These are phyloP conservation scores for Schrenkiella parvula DNA, from an alignment of 345 rosid genomes.

Conservation along the genomic window DNA sequence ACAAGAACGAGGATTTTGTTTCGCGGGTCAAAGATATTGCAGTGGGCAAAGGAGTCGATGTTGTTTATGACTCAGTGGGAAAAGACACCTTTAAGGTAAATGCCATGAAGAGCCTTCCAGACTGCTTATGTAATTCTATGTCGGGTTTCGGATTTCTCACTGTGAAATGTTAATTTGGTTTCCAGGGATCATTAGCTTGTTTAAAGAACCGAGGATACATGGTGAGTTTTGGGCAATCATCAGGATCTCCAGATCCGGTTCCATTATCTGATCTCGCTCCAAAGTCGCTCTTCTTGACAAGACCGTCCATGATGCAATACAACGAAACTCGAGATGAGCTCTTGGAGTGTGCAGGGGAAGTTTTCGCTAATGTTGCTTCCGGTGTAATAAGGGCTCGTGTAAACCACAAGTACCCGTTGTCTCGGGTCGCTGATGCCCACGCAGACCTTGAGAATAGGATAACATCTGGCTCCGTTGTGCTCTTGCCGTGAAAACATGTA, in stretches of 20 bases:
- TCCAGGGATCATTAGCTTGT: constrained; percentile 83
- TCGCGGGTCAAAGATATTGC: constrained; percentile 72
- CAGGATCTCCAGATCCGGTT: constrained; percentile 72
- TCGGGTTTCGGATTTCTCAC: background rate
- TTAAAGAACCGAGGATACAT: constrained; percentile 69
- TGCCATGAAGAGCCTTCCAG: background rate
- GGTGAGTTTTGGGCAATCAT: constrained; percentile 91
- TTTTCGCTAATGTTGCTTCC: constrained; percentile 54
- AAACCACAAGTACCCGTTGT: constrained; percentile 71
- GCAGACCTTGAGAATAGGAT: constrained; percentile 67
- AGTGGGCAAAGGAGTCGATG: constrained; percentile 76
- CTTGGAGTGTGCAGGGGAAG: constrained; percentile 68
- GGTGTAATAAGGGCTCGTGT: constrained; percentile 59
- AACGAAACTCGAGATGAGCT: constrained; percentile 66
- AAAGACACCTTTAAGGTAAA: constrained; percentile 83
- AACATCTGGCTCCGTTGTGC: constrained; percentile 73
- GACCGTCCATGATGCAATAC: constrained; percentile 77
- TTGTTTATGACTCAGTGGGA: constrained; percentile 90
- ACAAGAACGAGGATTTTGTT: constrained; percentile 80
- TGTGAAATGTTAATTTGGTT: background rate
- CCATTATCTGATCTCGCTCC: constrained; percentile 68
- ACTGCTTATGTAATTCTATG: background rate
- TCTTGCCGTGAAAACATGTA: constrained; percentile 47
- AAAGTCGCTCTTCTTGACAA: constrained; percentile 73
- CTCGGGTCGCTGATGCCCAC: constrained; percentile 71